phyloP scores from a whole-genome alignment of 1,139 yeast species.

The Scheffersomyces titani region DNA sequence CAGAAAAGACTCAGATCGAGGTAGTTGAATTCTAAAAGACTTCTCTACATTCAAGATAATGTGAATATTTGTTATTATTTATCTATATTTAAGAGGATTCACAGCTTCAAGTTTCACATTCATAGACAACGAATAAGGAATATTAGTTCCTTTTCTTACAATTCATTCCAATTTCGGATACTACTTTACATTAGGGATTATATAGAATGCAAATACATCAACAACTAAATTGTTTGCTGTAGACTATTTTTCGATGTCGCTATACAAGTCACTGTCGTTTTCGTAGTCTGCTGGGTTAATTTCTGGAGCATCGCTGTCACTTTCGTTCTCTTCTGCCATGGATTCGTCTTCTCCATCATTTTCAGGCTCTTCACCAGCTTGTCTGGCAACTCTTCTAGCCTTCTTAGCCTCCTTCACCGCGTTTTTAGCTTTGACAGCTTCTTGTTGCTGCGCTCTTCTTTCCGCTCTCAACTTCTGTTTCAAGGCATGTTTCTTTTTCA shows the following conservation, averaged over 20 bases:
- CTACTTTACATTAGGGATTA: not conserved
- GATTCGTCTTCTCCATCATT: conserved; percentile 19
- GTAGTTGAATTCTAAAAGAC: not conserved
- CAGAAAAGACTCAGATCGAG: too few relatives aligned
- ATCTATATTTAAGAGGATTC: not conserved
- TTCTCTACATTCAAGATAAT: not conserved
- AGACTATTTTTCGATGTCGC: conserved; percentile 32
- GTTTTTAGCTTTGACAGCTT: conserved; percentile 74
- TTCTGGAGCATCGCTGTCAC: conserved; percentile 32
- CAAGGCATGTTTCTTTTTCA: conserved; percentile 69
- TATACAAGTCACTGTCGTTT: conserved; percentile 50
- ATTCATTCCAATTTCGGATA: not conserved
- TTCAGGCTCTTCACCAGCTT: conserved; percentile 35
- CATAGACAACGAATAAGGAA: not conserved
- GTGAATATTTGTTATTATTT: not conserved
- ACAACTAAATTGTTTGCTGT: not conserved
- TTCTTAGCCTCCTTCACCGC: conserved; percentile 73
- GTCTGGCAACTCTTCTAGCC: conserved; percentile 66
- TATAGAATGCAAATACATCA: not conserved
- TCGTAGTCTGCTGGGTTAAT: conserved; percentile 48
- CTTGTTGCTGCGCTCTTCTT: conserved; percentile 78
- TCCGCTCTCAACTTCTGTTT: conserved; percentile 64
- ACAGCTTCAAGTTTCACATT: too few relatives aligned
- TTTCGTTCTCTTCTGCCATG: conserved; percentile 18
- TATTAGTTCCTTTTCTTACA: not conserved